Conservation (phyloP, 2,329 filamentous ascomycete genomes). For the Pezicula rhizophila region DNA sequence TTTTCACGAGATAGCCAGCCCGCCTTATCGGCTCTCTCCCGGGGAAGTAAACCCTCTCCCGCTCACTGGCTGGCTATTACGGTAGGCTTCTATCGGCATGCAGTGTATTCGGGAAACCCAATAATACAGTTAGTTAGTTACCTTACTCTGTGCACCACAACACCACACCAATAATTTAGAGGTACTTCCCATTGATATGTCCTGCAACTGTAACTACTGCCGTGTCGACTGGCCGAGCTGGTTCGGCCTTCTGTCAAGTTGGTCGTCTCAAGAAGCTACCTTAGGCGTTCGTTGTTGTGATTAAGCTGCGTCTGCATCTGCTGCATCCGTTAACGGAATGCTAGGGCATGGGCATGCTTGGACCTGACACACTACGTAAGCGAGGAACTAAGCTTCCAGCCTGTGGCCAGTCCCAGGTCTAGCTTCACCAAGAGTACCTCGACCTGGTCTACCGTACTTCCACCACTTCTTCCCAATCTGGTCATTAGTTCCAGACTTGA, state of each 20-base stretch:
- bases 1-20: no score
- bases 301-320: conserved; percentile 2
- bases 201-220: no score
- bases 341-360: not conserved
- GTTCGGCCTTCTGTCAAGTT: not conserved
- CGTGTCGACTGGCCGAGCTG: no score
- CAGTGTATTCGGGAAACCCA: no score
- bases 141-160: no score
- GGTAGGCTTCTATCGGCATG: no score
- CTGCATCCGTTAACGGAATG: conserved; percentile 23
- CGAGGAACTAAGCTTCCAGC: conserved; percentile 5
- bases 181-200: no score
- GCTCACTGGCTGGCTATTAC: no score
- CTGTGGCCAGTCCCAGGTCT: not conserved
- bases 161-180: no score
- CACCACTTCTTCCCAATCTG: conserved; percentile 24
- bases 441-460: conserved; percentile 6
- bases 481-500: conserved; percentile 24
- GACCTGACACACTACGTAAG: conserved; percentile 10
- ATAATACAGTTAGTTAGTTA: no score
- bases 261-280: conserved; percentile 5
- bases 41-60: no score
- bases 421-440: not conserved
- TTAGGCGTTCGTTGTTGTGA: conserved; percentile 2
- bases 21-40: no score